Evolutionary conservation across 2,329 filamentous ascomycete genomes (phyloP).

Genomic region (Myriangium duriaei): DNA sequence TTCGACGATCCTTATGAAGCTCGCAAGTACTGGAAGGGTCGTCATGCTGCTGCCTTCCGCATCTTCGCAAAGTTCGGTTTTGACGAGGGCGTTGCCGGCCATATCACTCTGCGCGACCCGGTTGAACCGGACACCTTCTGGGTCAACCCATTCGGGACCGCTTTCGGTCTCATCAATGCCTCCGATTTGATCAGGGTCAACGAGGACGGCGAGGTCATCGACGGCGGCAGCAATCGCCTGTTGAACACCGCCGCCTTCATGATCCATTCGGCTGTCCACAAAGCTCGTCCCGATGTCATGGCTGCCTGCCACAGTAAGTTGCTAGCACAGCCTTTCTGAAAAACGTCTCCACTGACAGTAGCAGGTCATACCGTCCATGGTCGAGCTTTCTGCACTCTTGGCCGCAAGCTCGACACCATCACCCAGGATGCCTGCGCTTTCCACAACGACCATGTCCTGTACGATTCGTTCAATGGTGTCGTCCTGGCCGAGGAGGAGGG

Average conservation of each 20-base stretch:
- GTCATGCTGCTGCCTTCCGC: conserved; percentile 33
- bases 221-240: conserved; percentile 26
- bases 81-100: conserved; percentile 26
- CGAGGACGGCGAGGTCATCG: conserved; percentile 30
- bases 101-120: conserved; percentile 31
- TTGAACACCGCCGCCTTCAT: conserved; percentile 36
- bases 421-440: conserved; percentile 34
- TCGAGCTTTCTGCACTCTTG: conserved; percentile 31
- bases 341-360: background rate
- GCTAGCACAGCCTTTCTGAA: too few species aligned
- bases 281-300: conserved; percentile 31
- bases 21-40: conserved; percentile 30
- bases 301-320: conserved; percentile 30
- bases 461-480: conserved; percentile 35
- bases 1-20: conserved; percentile 28
- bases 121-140: conserved; percentile 26
- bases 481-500: conserved; percentile 35
- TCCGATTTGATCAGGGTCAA: conserved; percentile 35
- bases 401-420: conserved; percentile 31
- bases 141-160: conserved; percentile 31
- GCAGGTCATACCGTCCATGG: conserved; percentile 31
- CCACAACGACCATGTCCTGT: conserved; percentile 28
- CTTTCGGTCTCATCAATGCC: conserved; percentile 31
- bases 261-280: conserved; percentile 32
- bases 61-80: conserved; percentile 28